A percentile compares a stretch with the other conserved stretches of the same genome.
Conservation (phyloP, 495 filamentous ascomycete genomes). For the Poronia punctata region DNA sequence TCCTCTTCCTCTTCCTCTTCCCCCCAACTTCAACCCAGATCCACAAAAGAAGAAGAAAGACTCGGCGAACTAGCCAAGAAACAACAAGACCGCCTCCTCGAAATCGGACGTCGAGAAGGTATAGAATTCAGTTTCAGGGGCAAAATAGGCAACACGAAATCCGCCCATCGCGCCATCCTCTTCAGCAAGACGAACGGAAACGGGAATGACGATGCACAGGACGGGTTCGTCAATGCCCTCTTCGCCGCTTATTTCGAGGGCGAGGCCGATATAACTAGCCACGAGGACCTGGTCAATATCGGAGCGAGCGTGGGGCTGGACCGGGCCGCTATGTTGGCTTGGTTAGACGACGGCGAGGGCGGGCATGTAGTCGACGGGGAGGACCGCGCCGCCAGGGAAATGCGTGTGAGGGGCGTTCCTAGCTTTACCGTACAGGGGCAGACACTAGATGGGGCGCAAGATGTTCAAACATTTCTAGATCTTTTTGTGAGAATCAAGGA, state of each 20-base stretch:
- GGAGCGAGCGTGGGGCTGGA: conserved; percentile 59
- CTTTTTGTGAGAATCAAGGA: conserved; percentile 49
- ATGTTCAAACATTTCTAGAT: conserved; percentile 48
- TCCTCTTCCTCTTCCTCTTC: too few species aligned
- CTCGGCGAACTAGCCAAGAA: conserved; percentile 49
- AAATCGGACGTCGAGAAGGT: conserved; percentile 54
- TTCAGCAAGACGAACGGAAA: conserved; percentile 50
- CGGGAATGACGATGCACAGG: conserved; percentile 36
- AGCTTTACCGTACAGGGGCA: conserved; percentile 64
- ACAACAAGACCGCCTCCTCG: conserved; percentile 51
- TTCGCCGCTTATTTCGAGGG: conserved; percentile 73
- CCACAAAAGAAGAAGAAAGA: conserved; percentile 20
- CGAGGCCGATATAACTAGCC: conserved; percentile 67
- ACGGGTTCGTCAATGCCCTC: conserved; percentile 57
- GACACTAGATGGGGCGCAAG: conserved; percentile 59
- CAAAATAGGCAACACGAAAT: conserved; percentile 67
- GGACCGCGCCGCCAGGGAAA: conserved; percentile 49
- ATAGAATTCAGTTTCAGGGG: conserved; percentile 70
- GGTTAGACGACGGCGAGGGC: conserved; percentile 57
- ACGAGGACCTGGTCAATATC: conserved; percentile 50
- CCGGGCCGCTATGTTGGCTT: conserved; percentile 48
- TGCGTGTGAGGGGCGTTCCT: conserved; percentile 64
- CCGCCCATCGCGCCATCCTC: conserved; percentile 69
- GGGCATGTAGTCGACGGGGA: conserved; percentile 66
- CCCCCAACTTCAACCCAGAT: conserved; percentile 51